Conservation (phyloP, 2,329 filamentous ascomycete genomes). For the Colletotrichum lupini region DNA sequence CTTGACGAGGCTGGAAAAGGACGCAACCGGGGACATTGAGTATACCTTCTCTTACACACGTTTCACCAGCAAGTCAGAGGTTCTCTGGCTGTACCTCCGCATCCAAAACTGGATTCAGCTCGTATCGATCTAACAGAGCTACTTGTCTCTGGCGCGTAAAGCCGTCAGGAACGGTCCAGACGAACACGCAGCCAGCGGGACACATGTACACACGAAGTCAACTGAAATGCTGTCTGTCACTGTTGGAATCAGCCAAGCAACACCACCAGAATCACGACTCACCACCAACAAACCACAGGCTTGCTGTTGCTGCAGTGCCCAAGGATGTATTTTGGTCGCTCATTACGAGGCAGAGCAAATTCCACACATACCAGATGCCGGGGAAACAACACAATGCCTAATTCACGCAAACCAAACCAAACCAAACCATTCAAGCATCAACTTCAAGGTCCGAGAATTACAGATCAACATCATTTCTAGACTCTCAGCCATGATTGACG, state of each 20-base stretch:
- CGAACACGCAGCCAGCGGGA: slow-evolving; percentile 1
- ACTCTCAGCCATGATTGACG: background rate
- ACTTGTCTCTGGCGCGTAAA: background rate
- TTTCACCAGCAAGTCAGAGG: background rate
- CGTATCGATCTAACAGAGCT: slow-evolving; percentile 34
- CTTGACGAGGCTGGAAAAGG: slow-evolving; percentile 16
- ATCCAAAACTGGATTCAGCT: slow-evolving; percentile 22
- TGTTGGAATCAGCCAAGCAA: slow-evolving; percentile 13
- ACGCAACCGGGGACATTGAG: slow-evolving; percentile 14
- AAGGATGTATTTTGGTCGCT: background rate
- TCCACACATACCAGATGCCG: background rate
- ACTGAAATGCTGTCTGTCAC: slow-evolving; percentile 6
- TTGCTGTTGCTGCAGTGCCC: background rate
- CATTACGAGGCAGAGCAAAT: background rate
- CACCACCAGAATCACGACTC: background rate
- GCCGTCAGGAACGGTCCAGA: background rate
- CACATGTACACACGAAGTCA: slow-evolving; percentile 4
- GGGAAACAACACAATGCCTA: background rate
- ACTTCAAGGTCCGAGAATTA: background rate
- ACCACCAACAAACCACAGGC: background rate
- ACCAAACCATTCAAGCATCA: background rate
- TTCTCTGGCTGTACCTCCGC: background rate
- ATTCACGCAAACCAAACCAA: background rate
- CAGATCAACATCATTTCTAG: background rate
- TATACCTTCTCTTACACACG: background rate